A percentile compares a stretch with the other conserved stretches of the same genome.
phyloP scores from a whole-genome alignment of 805 yeast genomes.

The Metschnikowia drakensbergensis region DNA sequence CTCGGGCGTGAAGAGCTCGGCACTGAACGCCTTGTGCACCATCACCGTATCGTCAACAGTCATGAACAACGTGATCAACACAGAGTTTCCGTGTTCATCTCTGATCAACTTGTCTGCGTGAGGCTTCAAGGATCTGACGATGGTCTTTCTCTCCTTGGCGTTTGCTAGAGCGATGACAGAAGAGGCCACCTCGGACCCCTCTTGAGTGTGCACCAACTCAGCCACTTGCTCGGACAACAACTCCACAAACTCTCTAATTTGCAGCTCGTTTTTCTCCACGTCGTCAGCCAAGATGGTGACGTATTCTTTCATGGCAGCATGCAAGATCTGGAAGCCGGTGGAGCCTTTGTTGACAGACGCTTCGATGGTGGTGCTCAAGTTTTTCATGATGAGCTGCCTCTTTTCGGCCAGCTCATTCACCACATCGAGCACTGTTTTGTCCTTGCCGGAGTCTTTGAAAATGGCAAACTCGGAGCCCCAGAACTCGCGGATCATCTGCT shows the following conservation, averaged over 20 bases:
- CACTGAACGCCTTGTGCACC: constrained; percentile 65
- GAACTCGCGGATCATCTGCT: constrained; percentile 90
- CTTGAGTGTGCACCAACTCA: constrained; percentile 91
- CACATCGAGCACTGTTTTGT: constrained; percentile 61
- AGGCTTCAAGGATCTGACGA: constrained; percentile 66
- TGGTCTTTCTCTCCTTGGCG: constrained; percentile 86
- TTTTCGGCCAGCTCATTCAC: constrained; percentile 70
- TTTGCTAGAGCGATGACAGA: constrained; percentile 73
- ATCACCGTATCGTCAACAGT: constrained; percentile 93
- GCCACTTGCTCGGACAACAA: constrained; percentile 83
- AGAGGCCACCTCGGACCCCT: constrained; percentile 90
- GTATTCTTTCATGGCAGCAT: constrained; percentile 93
- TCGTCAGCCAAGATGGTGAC: constrained; percentile 63
- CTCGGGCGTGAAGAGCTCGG: constrained; percentile 50
- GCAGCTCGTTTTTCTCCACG: constrained; percentile 43
- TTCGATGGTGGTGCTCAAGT: constrained; percentile 76
- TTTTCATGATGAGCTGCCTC: constrained; percentile 67
- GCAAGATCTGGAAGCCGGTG: constrained; percentile 91
- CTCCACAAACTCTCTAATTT: constrained; percentile 78
- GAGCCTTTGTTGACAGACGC: constrained; percentile 95
- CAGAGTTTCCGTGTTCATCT: constrained; percentile 84
- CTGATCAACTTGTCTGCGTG: constrained; percentile 74
- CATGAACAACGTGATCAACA: constrained; percentile 71
- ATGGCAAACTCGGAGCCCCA: constrained; percentile 96
- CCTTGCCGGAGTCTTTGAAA: constrained; percentile 70